Conservation (phyloP, 2,329 filamentous ascomycete species). For the Lecanicillium sp. region DNA sequence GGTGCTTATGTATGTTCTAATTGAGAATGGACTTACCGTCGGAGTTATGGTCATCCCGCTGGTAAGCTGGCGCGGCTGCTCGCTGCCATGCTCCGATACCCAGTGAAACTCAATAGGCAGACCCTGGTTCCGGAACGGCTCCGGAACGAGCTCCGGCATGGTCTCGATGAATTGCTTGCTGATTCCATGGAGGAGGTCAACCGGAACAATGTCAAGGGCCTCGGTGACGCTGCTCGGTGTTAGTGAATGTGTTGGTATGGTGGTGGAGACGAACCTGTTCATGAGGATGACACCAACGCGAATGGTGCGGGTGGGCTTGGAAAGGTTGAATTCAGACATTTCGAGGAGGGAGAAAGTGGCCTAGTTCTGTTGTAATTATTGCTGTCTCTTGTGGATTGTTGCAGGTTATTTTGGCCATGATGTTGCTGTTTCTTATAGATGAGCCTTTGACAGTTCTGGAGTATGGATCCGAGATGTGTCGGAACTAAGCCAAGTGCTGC, state of each 20-base stretch:
- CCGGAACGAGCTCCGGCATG: conserved; percentile 17
- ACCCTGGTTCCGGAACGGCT: conserved; percentile 17
- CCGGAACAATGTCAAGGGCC: conserved; percentile 29
- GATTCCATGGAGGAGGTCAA: conserved; percentile 24
- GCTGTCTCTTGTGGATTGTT: neutral
- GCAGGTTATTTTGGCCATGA: neutral
- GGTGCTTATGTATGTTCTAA: too few species aligned
- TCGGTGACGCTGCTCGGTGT: conserved; percentile 24
- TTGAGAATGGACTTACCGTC: conserved; percentile 20
- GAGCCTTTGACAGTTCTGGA: too few species aligned
- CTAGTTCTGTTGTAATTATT: neutral
- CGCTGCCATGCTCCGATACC: conserved; percentile 24
- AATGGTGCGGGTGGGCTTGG: conserved; percentile 21
- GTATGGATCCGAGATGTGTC: neutral
- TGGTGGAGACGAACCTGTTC: conserved; percentile 18
- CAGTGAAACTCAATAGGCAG: conserved; percentile 29
- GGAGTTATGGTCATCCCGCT: conserved; percentile 24
- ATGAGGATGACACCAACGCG: conserved; percentile 27
- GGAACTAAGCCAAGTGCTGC: neutral
- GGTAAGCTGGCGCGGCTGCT: conserved; percentile 20
- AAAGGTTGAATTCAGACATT: conserved; percentile 19
- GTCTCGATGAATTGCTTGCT: conserved; percentile 17
- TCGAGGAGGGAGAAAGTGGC: fast-evolving
- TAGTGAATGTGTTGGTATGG: neutral
- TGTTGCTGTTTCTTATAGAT: conserved; percentile 5